Evolutionary conservation across 345 rosid species (phyloP).

Genomic region (Corymbia maculata): DNA sequence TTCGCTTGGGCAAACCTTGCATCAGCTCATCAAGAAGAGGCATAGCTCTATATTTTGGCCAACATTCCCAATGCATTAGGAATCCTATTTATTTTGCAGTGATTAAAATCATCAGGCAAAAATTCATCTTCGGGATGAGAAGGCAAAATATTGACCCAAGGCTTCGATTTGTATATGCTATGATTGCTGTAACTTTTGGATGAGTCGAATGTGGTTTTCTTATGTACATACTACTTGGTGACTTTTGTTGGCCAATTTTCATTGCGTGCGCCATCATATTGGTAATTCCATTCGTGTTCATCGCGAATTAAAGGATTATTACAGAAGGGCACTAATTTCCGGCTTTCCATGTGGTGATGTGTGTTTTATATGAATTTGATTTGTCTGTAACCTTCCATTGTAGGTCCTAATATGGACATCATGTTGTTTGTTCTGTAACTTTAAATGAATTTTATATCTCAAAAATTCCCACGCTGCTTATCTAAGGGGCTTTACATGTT

Average conservation of each 20-base stretch:
- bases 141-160: too few relatives aligned
- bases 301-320: rapidly evolving
- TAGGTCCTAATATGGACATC: neutral
- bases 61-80: too few relatives aligned
- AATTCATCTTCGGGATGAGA: too few relatives aligned
- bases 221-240: too few relatives aligned
- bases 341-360: neutral
- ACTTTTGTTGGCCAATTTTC: too few relatives aligned
- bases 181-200: too few relatives aligned
- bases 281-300: rapidly evolving
- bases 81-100: rapidly evolving
- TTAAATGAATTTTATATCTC: too few relatives aligned
- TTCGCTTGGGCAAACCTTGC: too few relatives aligned
- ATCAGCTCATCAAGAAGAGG: too few relatives aligned
- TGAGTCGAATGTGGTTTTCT: too few relatives aligned
- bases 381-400: neutral
- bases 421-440: rapidly evolving
- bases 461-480: rapidly evolving
- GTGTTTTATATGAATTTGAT: neutral
- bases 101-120: too few relatives aligned
- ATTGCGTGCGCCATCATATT: rapidly evolving
- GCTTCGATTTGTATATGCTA: rapidly evolving
- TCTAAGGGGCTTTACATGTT: neutral
- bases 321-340: rapidly evolving
- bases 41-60: too few relatives aligned